Percentiles rank a stretch among this genome's conserved stretches.
Evolutionary conservation across 805 yeast genomes (phyloP).

Genomic region (Saccharomycopsis fibuligera): DNA sequence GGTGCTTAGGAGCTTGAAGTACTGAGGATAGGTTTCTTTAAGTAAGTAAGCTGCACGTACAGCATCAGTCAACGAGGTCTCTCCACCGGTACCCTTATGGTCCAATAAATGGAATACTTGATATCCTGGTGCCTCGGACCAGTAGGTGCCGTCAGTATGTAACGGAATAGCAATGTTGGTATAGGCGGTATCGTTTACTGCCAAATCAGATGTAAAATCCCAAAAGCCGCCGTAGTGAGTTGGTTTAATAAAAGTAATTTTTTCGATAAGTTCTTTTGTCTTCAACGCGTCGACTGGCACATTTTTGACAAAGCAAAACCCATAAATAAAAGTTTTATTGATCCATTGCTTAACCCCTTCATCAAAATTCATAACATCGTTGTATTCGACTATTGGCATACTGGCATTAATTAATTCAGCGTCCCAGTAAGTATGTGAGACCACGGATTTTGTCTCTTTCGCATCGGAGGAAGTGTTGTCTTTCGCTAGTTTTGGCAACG

Average conservation of each 20-base stretch:
- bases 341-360: slow-evolving; percentile 51
- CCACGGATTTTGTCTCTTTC: slow-evolving; percentile 26
- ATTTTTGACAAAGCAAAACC: slow-evolving; percentile 55
- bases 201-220: slow-evolving; percentile 67
- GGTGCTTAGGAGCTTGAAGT: slow-evolving; percentile 42
- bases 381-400: slow-evolving; percentile 45
- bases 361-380: slow-evolving; percentile 37
- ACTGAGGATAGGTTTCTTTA: slow-evolving; percentile 40
- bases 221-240: slow-evolving; percentile 80
- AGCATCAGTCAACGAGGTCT: slow-evolving; percentile 61
- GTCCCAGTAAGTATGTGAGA: slow-evolving; percentile 39
- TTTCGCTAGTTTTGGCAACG: neutral
- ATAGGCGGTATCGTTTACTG: slow-evolving; percentile 66
- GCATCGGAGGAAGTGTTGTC: slow-evolving; percentile 25
- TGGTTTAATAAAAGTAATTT: slow-evolving; percentile 53
- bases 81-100: slow-evolving; percentile 61
- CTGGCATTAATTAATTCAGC: slow-evolving; percentile 33
- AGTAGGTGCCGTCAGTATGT: slow-evolving; percentile 72
- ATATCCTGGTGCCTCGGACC: slow-evolving; percentile 67
- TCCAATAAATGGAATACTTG: slow-evolving; percentile 59
- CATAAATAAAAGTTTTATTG: slow-evolving; percentile 45
- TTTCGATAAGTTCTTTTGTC: slow-evolving; percentile 50
- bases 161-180: slow-evolving; percentile 57
- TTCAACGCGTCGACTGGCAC: slow-evolving; percentile 56
- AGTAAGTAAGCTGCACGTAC: slow-evolving; percentile 52